Percentiles rank a stretch among this genome's conserved stretches.
phyloP scores from a whole-genome alignment of 345 rosid species.

The Diplotaxis tenuifolia region DNA sequence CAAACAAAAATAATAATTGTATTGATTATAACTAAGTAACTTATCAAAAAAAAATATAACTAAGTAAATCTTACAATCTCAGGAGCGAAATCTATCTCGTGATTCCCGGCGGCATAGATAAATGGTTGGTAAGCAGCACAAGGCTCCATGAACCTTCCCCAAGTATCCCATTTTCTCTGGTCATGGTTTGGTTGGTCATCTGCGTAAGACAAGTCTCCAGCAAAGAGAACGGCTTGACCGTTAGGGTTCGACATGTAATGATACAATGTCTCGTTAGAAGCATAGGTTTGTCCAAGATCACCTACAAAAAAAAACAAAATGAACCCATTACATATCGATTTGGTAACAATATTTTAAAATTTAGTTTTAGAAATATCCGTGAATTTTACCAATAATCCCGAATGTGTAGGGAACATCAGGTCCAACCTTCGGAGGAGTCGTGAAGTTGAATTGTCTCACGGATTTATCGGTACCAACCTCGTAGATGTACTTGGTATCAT shows the following conservation, averaged over 20 bases:
- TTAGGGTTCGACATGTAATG: conserved; percentile 48
- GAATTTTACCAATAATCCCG: conserved; percentile 60
- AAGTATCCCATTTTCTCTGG: conserved; percentile 50
- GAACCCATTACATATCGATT: neutral
- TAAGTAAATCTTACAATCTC: conserved; percentile 38
- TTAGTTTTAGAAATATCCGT: neutral
- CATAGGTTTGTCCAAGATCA: conserved; percentile 55
- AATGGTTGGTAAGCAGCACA: conserved; percentile 54
- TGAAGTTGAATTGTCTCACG: conserved; percentile 45
- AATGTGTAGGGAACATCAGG: conserved; percentile 69
- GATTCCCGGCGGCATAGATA: conserved; percentile 53
- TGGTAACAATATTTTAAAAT: neutral
- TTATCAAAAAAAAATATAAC: no score
- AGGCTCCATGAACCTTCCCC: conserved; percentile 46
- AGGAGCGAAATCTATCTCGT: conserved; percentile 44
- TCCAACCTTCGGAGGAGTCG: conserved; percentile 56
- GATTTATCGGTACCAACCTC: conserved; percentile 43
- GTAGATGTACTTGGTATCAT: conserved; percentile 55
- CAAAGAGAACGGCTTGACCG: conserved; percentile 47
- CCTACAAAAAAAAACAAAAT: conserved; percentile 33
- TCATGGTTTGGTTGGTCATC: conserved; percentile 45
- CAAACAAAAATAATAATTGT: neutral
- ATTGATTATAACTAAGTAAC: neutral
- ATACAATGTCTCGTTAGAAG: conserved; percentile 47
- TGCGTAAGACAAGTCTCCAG: conserved; percentile 52